These are phyloP conservation scores for Elaeagnus macrophylla DNA, from an alignment of 306 rosid genomes.

Conservation along the genomic window DNA sequence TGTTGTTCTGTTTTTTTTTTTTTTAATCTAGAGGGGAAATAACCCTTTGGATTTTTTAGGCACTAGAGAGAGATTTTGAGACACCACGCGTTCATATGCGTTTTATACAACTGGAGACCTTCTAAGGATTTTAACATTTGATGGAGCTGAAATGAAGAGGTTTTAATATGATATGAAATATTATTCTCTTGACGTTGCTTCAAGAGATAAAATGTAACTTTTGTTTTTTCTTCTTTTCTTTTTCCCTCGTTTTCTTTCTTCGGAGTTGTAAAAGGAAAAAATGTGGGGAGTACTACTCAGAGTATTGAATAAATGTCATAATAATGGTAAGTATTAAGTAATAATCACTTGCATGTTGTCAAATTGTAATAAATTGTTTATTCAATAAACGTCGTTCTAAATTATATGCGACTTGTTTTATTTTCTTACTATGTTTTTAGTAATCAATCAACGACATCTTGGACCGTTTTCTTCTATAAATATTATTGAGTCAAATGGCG, in stretches of 20 bases:
- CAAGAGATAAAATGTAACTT: slow-evolving; percentile 11
- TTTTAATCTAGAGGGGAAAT: slow-evolving; percentile 16
- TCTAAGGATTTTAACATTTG: slow-evolving; percentile 18
- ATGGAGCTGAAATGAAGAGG: slow-evolving; percentile 23
- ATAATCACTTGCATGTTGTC: too few species aligned
- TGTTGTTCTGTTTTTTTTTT: slow-evolving; percentile 16
- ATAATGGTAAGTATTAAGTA: too few species aligned
- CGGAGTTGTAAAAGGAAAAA: slow-evolving; percentile 16
- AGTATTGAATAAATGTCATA: too few species aligned
- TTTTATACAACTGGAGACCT: slow-evolving; percentile 27
- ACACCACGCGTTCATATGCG: slow-evolving; percentile 18
- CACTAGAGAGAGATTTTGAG: slow-evolving; percentile 26
- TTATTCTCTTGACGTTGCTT: slow-evolving; percentile 23
- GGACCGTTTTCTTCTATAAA: too few species aligned
- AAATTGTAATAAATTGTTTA: too few species aligned
- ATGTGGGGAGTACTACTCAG: too few species aligned
- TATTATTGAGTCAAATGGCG: too few species aligned
- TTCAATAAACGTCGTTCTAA: too few species aligned
- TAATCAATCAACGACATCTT: too few species aligned
- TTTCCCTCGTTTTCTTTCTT: slow-evolving; percentile 38
- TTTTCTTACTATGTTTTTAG: too few species aligned
- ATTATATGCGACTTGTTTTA: too few species aligned
- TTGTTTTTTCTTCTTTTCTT: slow-evolving; percentile 32
- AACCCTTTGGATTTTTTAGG: slow-evolving; percentile 35
- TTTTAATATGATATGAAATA: slow-evolving; percentile 4